phyloP scores from a whole-genome alignment of 2,329 filamentous ascomycete species.

The Trichoderma sp. region DNA sequence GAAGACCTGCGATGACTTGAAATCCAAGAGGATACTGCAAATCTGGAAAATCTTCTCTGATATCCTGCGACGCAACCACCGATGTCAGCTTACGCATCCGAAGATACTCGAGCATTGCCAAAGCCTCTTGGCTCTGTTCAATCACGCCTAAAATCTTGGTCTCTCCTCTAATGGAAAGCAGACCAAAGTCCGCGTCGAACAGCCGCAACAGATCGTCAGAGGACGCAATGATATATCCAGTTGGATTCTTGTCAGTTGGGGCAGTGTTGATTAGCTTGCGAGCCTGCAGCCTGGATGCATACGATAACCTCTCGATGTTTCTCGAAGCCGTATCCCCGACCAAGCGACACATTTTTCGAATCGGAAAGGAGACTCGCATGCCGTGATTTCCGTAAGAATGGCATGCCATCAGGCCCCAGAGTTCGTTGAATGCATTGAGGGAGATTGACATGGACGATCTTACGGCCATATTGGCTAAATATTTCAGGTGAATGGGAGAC shows the following conservation, averaged over 20 bases:
- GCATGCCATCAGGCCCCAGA: conserved; percentile 87
- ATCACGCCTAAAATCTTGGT: conserved; percentile 79
- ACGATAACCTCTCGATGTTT: conserved; percentile 85
- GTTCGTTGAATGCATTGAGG: conserved; percentile 77
- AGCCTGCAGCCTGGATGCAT: conserved; percentile 79
- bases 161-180: conserved; percentile 82
- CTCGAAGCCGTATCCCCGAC: conserved; percentile 82
- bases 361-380: conserved; percentile 90
- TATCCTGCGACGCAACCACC: conserved; percentile 75
- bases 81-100: conserved; percentile 71
- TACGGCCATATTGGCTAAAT: conserved; percentile 83
- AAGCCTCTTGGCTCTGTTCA: conserved; percentile 74
- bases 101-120: conserved; percentile 82
- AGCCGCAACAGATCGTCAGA: conserved; percentile 81
- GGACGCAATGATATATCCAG: conserved; percentile 86
- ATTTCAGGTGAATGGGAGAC: conserved; percentile 87
- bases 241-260: conserved; percentile 76
- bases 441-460: conserved; percentile 95
- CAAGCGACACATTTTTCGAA: conserved; percentile 86
- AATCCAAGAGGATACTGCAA: conserved; percentile 78
- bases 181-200: conserved; percentile 83
- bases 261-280: conserved; percentile 85
- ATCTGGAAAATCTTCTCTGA: conserved; percentile 75
- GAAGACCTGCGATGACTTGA: conserved; percentile 69
- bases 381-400: conserved; percentile 75